phyloP scores from a whole-genome alignment of 805 yeast genomes.

The Debaryomyces hansenii region DNA sequence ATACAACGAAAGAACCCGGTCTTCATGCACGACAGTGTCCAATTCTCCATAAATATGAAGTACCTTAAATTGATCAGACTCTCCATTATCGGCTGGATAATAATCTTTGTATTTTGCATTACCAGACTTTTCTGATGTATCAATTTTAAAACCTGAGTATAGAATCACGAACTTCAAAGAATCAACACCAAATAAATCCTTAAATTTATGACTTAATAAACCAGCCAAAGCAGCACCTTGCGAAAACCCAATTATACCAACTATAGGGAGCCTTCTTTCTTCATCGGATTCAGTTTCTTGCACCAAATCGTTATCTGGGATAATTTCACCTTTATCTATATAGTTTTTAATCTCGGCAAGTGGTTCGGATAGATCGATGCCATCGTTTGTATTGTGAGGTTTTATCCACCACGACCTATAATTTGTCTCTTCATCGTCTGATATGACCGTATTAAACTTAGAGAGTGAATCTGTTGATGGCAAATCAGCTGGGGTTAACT shows the following conservation, averaged over 20 bases:
- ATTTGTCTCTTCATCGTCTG: conserved; percentile 31
- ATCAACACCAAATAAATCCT: conserved; percentile 47
- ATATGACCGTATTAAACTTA: conserved; percentile 44
- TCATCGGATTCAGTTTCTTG: conserved; percentile 20
- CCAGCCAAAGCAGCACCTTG: conserved; percentile 94
- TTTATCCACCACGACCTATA: conserved; percentile 80
- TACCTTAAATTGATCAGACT: conserved; percentile 24
- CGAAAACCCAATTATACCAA: conserved; percentile 87
- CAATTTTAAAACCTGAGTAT: conserved; percentile 62
- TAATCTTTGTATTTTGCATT: conserved; percentile 23
- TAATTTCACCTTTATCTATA: conserved; percentile 55
- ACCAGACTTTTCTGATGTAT: conserved; percentile 23
- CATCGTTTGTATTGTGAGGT: conserved; percentile 41
- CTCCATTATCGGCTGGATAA: conserved; percentile 23
- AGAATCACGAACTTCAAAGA: conserved; percentile 69
- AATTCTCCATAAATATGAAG: conserved; percentile 83
- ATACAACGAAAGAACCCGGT: conserved; percentile 62
- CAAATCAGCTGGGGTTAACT: conserved; percentile 64
- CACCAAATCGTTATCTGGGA: conserved; percentile 25
- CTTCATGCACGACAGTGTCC: conserved; percentile 82
- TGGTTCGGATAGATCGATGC: conserved; percentile 49
- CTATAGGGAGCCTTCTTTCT: conserved; percentile 56
- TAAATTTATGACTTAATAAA: conserved; percentile 59
- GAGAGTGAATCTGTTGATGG: conserved; percentile 66
- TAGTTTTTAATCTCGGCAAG: conserved; percentile 49